A percentile compares a stretch with the other conserved stretches of the same genome.
Evolutionary conservation across 352 stramenopile genomes (phyloP).

Genomic region (Phytophthora melonis): DNA sequence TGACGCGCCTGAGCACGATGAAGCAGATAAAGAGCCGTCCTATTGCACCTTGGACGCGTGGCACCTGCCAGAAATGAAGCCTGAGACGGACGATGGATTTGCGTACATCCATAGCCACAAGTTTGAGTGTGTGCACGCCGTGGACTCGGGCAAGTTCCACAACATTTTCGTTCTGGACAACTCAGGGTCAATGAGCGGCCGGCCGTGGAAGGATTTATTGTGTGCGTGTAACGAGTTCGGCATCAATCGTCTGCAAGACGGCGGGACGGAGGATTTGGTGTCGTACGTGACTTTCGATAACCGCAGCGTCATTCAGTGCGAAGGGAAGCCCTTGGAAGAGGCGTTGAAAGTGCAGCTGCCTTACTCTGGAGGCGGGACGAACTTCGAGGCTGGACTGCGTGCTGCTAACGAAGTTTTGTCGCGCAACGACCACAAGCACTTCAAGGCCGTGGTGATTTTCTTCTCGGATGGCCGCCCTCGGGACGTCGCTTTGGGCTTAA

Average conservation of each 20-base stretch:
- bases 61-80: conserved; percentile 54
- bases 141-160: conserved; percentile 38
- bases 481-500: conserved; percentile 40
- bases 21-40: conserved; percentile 7
- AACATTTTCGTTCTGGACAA: conserved; percentile 54
- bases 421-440: conserved; percentile 55
- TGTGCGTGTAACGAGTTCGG: conserved; percentile 38
- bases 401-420: conserved; percentile 68
- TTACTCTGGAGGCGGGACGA: conserved; percentile 49
- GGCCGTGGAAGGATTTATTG: conserved; percentile 39
- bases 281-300: conserved; percentile 46
- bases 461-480: conserved; percentile 58
- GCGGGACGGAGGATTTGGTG: conserved; percentile 39
- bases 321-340: conserved; percentile 16
- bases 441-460: conserved; percentile 50
- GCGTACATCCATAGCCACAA: conserved; percentile 40
- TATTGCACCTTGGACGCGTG: conserved; percentile 45
- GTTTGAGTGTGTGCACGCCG: conserved; percentile 44
- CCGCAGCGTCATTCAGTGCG: conserved; percentile 26
- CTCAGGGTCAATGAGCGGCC: conserved; percentile 50
- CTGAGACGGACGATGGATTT: conserved; percentile 43
- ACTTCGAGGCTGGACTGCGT: conserved; percentile 47
- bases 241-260: conserved; percentile 31
- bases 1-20: conserved; percentile 43
- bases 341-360: conserved; percentile 20